Percentiles rank a stretch among this genome's conserved stretches.
phyloP scores from a whole-genome alignment of 257 asterid genomes.

The Handroanthus guayacan region DNA sequence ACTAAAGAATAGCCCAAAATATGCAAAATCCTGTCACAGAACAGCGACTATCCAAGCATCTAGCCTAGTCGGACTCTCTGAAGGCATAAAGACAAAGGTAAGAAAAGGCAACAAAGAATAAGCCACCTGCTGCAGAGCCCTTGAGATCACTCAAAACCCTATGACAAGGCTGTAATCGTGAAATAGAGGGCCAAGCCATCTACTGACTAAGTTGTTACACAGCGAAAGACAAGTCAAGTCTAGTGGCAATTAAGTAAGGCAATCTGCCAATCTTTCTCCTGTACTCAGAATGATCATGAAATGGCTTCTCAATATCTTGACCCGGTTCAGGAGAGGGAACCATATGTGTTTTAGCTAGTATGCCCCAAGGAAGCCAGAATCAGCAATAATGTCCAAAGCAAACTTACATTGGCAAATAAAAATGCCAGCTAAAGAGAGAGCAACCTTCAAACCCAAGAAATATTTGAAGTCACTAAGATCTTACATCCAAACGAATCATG shows the following conservation, averaged over 20 bases:
- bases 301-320: neutral
- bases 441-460: neutral
- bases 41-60: neutral
- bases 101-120: neutral
- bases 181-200: neutral
- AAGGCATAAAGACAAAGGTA: neutral
- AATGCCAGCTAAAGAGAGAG: neutral
- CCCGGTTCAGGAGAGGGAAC: neutral
- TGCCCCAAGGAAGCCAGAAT: neutral
- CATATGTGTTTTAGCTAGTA: neutral
- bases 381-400: neutral
- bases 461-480: neutral
- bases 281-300: neutral
- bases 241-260: neutral
- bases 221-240: neutral
- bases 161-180: neutral
- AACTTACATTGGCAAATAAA: neutral
- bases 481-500: neutral
- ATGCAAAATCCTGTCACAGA: neutral
- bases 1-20: neutral
- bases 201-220: neutral
- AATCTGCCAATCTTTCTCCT: neutral
- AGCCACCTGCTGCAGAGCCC: neutral
- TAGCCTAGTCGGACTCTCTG: neutral
- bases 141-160: neutral